Evolutionary conservation across 257 asterid genomes (phyloP).

Genomic region (Fraxinus excelsior): DNA sequence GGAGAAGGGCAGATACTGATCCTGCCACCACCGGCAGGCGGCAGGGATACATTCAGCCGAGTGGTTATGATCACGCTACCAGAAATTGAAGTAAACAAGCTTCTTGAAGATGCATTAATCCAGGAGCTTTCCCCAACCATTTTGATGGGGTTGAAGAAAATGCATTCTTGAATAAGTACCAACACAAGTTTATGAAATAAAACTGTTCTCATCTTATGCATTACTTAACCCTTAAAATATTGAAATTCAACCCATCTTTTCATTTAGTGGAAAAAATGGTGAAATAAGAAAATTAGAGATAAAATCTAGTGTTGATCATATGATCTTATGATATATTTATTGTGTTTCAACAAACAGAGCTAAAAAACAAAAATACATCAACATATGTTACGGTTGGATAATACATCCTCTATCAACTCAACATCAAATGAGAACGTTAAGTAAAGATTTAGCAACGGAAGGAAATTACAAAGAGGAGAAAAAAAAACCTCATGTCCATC

Average conservation of each 20-base stretch:
- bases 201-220: no score
- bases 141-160: slow-evolving; percentile 44
- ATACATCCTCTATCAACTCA: no score
- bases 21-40: slow-evolving; percentile 25
- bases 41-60: slow-evolving; percentile 29
- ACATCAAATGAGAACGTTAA: no score
- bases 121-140: slow-evolving; percentile 36
- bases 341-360: not conserved
- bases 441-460: no score
- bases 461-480: not conserved
- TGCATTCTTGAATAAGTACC: not conserved
- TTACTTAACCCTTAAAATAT: no score
- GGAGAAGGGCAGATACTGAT: slow-evolving; percentile 39
- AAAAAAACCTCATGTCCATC: slow-evolving; percentile 30
- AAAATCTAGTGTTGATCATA: no score
- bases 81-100: slow-evolving; percentile 47
- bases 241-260: no score
- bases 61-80: slow-evolving; percentile 54
- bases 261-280: no score
- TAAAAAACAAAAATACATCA: not conserved
- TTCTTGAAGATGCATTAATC: slow-evolving; percentile 46
- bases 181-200: not conserved
- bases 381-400: no score
- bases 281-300: no score
- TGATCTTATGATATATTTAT: not conserved